Conservation (phyloP, 116 monocot species). For the Trichopus zeylanicus region DNA sequence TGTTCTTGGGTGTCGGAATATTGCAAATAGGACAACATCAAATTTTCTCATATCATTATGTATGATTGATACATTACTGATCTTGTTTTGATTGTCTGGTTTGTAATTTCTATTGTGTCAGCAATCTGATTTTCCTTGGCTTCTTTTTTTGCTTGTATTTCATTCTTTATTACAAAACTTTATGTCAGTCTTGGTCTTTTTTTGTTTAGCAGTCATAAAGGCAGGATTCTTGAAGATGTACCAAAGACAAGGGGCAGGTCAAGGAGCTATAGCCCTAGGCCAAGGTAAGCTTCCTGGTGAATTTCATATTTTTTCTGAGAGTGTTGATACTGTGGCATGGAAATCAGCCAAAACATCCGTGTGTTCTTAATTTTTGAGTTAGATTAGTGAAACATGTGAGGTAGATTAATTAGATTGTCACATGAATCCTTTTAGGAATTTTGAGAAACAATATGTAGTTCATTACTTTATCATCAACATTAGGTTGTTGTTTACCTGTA, state of each 20-base stretch:
- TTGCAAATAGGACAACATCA: too few species aligned
- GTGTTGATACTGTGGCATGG: neutral
- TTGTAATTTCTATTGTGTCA: too few species aligned
- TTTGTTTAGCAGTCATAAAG: conserved; percentile 54
- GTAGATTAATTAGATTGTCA: too few species aligned
- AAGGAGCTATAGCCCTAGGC: conserved; percentile 80
- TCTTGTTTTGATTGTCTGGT: too few species aligned
- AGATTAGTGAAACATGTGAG: too few species aligned
- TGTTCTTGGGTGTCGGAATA: too few species aligned
- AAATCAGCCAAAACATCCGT: too few species aligned
- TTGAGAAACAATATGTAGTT: neutral
- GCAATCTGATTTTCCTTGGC: neutral
- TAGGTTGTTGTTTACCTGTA: neutral
- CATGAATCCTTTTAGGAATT: neutral
- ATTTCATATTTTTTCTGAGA: neutral
- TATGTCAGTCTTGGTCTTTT: conserved; percentile 1
- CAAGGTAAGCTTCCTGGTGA: conserved; percentile 32
- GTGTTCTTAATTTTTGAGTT: neutral
- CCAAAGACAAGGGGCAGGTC: conserved; percentile 51
- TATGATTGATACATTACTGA: too few species aligned
- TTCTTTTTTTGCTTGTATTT: neutral
- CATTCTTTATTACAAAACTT: neutral
- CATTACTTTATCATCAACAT: neutral
- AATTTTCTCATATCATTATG: too few species aligned
- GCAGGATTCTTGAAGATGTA: conserved; percentile 64